Base-by-base conservation (phyloP, 148 eudicot species). In the Agrostemma githago region DNA sequence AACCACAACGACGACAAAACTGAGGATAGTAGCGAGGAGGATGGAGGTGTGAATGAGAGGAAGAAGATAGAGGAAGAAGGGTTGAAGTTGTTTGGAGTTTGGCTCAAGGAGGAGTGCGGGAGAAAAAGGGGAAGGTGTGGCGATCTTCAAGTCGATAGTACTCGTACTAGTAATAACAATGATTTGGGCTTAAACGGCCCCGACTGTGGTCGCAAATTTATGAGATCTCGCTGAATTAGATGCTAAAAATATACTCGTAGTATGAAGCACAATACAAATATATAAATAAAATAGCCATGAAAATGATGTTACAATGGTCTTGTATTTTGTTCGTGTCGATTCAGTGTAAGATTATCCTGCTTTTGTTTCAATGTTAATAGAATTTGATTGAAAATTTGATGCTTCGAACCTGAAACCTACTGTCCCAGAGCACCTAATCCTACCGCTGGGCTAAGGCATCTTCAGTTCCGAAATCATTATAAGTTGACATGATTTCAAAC, bases 71-170 rank as follows among this genome's bases (percentile, higher is more conserved):
- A 85, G 82, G 85, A 68, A 11, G 77, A 77, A 34, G 85, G 85
- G 57, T 71, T 84, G 83, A 84, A 80, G 64, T 72, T 84, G 83
- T 84, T 84, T 64, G 87, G 87, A 76, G 87, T 84, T 21, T 74
- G 82, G 87, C 74, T 84, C 76, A 79, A 84, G 46, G 72, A 76
- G 6, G 73, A 63, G 40, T 56, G 37, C 3, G 70, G 73, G 2
- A 78, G 70, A 34, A 84, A 84, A 73, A 72, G 86, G 51, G 84
- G 81, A 5, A 74, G 85, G 42, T 77, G 83, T 54, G 66, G 48
- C 54, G 80, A 76, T 61, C 26, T 76, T 76, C 69, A 70, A 60
- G 48, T 68, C 0, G 86, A 78, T 39, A 83, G 79, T 48, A 75
- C 8, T 40, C 40, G 41, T 48, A 75, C 8, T 40, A 66, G 41